Conservation (phyloP, 208 protist species). For the Novymonas esmeraldas region DNA sequence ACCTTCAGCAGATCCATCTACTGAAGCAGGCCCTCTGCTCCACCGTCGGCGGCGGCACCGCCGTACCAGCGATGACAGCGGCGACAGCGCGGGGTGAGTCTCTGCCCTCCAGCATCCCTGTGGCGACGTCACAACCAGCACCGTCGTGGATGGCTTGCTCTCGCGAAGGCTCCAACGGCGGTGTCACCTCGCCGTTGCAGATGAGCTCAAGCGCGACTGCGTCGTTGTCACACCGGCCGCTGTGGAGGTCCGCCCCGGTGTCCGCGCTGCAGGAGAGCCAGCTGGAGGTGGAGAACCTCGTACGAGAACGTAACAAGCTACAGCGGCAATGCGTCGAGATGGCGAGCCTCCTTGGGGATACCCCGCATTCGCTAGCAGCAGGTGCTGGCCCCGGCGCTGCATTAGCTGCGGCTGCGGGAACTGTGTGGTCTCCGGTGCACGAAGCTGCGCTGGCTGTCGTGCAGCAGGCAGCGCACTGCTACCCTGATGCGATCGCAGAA, state of each 20-base stretch:
- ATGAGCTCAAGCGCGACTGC: not conserved
- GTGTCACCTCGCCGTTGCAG: not conserved
- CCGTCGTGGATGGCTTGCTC: not conserved
- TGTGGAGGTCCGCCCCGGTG: slow-evolving; percentile 1
- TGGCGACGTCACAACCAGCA: not conserved
- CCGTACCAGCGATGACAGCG: not conserved
- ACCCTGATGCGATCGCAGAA: slow-evolving; percentile 14
- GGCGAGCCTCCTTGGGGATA: slow-evolving; percentile 15
- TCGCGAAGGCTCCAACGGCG: not conserved
- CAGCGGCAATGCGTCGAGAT: slow-evolving; percentile 24
- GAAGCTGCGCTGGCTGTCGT: slow-evolving; percentile 23
- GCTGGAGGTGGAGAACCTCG: slow-evolving; percentile 22
- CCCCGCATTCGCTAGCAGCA: not conserved
- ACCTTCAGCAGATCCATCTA: slow-evolving; percentile 22
- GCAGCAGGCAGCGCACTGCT: slow-evolving; percentile 16
- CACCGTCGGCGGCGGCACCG: slow-evolving; percentile 13
- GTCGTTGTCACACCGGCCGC: not conserved
- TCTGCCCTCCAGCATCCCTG: slow-evolving; percentile 3
- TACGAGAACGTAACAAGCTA: slow-evolving; percentile 22
- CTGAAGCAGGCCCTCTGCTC: slow-evolving; percentile 29
- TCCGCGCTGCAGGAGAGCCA: slow-evolving; percentile 23
- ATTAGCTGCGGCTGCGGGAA: not conserved
- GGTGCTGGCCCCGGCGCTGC: not conserved
- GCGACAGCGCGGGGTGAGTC: slow-evolving; percentile 3
- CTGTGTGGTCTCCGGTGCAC: slow-evolving; percentile 8